These are phyloP conservation scores for Vararia minispora DNA, from an alignment of 768 basidiomycete species.

Conservation along the genomic window DNA sequence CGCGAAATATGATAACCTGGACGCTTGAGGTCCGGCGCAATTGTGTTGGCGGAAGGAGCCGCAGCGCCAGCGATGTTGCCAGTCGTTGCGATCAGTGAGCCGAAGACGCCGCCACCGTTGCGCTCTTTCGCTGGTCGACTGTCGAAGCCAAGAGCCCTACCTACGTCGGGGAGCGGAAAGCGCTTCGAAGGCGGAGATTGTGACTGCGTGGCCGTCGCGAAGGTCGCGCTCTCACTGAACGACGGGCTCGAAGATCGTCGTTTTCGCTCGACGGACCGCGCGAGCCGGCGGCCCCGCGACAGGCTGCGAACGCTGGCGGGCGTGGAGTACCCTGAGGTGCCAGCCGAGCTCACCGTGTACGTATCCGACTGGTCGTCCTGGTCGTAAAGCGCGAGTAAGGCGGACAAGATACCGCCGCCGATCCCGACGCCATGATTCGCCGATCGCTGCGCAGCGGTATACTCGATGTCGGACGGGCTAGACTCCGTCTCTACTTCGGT, in stretches of 20 bases:
- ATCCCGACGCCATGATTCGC: constrained; percentile 11
- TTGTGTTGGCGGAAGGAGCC: constrained; percentile 36
- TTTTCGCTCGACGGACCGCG: constrained; percentile 9
- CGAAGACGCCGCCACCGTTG: constrained; percentile 53
- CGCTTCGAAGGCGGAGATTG: neutral
- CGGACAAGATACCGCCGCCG: constrained; percentile 50
- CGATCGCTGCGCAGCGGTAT: constrained; percentile 13
- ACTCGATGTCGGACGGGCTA: constrained; percentile 13
- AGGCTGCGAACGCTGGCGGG: constrained; percentile 13
- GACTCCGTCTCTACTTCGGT: constrained; percentile 8
- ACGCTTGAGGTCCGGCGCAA: constrained; percentile 47
- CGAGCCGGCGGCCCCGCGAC: constrained; percentile 15
- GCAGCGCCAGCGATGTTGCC: constrained; percentile 53
- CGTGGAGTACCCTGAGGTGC: constrained; percentile 17
- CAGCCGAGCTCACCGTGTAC: constrained; percentile 12
- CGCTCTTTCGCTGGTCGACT: constrained; percentile 26
- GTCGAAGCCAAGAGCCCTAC: constrained; percentile 9
- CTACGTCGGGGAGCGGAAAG: constrained; percentile 4
- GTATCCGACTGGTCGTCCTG: constrained; percentile 17
- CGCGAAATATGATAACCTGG: constrained; percentile 60
- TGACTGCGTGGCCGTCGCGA: neutral
- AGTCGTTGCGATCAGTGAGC: constrained; percentile 60
- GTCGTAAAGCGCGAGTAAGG: constrained; percentile 55
- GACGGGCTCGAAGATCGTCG: neutral
- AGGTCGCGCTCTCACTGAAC: neutral